These are phyloP conservation scores for Pyrenopolyporus hunteri DNA, from an alignment of 495 filamentous ascomycete species.

Conservation along the genomic window DNA sequence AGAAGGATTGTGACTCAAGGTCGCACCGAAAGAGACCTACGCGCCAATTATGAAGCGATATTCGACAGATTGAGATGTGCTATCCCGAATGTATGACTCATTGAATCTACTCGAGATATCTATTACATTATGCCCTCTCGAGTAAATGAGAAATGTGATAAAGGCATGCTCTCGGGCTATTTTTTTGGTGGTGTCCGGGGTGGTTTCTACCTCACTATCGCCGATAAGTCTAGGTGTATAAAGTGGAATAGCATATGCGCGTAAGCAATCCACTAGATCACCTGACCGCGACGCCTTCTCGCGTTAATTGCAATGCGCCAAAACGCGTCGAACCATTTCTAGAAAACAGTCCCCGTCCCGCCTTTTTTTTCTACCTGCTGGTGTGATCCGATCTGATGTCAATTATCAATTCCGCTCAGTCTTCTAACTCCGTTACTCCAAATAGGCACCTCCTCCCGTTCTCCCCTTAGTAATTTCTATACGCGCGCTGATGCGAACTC, in stretches of 20 bases:
- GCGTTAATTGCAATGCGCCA: conserved; percentile 32
- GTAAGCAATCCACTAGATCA: conserved; percentile 18
- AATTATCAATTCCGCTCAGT: conserved; percentile 19
- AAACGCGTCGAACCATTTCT: conserved; percentile 29
- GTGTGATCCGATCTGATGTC: conserved; percentile 19
- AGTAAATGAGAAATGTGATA: background rate
- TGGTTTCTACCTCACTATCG: too few species aligned
- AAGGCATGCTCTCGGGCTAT: background rate
- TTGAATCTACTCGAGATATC: background rate
- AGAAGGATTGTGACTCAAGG: conserved; percentile 2
- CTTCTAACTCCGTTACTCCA: background rate
- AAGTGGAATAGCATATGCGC: conserved; percentile 12
- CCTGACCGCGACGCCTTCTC: conserved; percentile 34
- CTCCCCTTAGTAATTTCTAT: background rate
- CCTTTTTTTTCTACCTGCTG: conserved; percentile 10
- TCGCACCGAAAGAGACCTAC: conserved; percentile 3
- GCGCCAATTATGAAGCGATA: background rate
- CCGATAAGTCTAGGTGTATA: too few species aligned
- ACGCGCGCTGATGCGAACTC: background rate
- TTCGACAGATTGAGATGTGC: background rate
- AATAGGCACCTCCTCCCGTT: background rate
- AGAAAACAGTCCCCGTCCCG: conserved; percentile 32
- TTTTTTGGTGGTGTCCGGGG: too few species aligned
- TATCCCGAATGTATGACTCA: conserved; percentile 11
- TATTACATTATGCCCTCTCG: background rate